Percentiles rank a stretch among this genome's conserved stretches.
Evolutionary conservation across 306 rosid species (phyloP).

Genomic region (Sesbania bispinosa): DNA sequence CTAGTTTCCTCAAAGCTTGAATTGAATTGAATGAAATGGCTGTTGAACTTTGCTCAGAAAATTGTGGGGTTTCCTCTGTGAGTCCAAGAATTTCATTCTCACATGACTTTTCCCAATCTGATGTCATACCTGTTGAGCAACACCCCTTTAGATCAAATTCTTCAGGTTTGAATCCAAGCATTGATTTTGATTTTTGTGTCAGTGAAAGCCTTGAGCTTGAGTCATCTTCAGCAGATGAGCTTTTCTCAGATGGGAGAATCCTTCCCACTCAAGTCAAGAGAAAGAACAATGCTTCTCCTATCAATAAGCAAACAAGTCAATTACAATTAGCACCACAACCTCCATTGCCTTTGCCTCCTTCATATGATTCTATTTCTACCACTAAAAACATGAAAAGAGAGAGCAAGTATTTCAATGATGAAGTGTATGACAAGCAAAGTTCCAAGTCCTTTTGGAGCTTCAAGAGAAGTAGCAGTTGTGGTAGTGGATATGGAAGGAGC

Average conservation of each 20-base stretch:
- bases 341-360: conserved; percentile 35
- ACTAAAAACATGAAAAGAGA: conserved; percentile 30
- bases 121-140: conserved; percentile 57
- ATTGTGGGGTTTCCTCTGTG: conserved; percentile 29
- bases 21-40: conserved; percentile 55
- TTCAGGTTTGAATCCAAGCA: conserved; percentile 44
- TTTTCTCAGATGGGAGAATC: conserved; percentile 78
- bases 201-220: conserved; percentile 51
- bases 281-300: too few relatives aligned
- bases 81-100: conserved; percentile 94
- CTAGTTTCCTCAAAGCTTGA: background rate
- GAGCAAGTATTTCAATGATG: conserved; percentile 26
- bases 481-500: conserved; percentile 67
- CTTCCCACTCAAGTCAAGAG: conserved; percentile 65
- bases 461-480: conserved; percentile 85
- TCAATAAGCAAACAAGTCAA: conserved; percentile 23
- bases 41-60: conserved; percentile 54
- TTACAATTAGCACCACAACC: conserved; percentile 11
- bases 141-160: conserved; percentile 60
- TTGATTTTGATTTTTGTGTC: conserved; percentile 73
- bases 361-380: background rate
- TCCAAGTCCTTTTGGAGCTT: conserved; percentile 81
- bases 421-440: conserved; percentile 46
- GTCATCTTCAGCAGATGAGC: conserved; percentile 80
- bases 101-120: conserved; percentile 59